These are phyloP conservation scores for Aquilaria malaccensis DNA, from an alignment of 345 rosid genomes.

Conservation along the genomic window DNA sequence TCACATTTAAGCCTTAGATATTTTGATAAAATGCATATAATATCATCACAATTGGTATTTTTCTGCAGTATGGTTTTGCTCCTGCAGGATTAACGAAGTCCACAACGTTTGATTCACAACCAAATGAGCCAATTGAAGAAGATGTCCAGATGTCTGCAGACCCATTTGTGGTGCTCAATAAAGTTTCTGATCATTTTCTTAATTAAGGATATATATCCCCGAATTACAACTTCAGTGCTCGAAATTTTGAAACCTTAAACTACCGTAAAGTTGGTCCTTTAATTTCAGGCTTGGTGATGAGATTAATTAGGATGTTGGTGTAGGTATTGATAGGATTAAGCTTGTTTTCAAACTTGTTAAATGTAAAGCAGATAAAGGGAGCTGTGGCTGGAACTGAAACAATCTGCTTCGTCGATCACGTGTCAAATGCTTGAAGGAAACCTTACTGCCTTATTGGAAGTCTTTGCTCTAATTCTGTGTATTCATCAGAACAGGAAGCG, in stretches of 20 bases:
- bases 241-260: not conserved
- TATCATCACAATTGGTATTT: not conserved
- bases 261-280: conserved; percentile 1
- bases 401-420: not conserved
- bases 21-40: conserved; percentile 4
- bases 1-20: not conserved
- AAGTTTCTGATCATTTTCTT: not conserved
- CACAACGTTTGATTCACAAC: not conserved
- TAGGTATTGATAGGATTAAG: not conserved
- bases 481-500: not conserved
- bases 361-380: conserved; percentile 4
- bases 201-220: not conserved
- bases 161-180: not conserved
- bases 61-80: not conserved
- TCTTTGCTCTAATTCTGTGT: not conserved
- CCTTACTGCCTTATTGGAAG: not conserved
- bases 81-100: not conserved
- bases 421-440: conserved; percentile 6
- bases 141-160: conserved; percentile 2
- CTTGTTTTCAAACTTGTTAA: conserved; percentile 3
- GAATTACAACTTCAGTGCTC: conserved; percentile 4
- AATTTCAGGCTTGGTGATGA: not conserved
- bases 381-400: not conserved
- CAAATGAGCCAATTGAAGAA: conserved; percentile 8
- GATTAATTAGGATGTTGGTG: not conserved